Evolutionary conservation across 2,329 filamentous ascomycete species (phyloP).

Genomic region (Aspergillus sp.): DNA sequence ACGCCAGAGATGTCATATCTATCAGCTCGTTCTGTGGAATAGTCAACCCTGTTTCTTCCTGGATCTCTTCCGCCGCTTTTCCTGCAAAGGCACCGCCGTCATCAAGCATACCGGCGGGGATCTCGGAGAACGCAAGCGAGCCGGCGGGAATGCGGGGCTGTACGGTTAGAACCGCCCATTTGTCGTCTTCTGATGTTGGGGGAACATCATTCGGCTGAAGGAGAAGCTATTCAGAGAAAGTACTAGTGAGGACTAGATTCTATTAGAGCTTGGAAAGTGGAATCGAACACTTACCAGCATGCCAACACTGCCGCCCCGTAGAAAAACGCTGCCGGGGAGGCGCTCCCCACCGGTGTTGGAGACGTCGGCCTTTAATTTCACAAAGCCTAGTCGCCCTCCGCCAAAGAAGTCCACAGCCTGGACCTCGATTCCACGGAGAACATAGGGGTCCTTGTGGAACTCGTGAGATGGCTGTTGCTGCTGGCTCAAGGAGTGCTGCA

Average conservation of each 20-base stretch:
- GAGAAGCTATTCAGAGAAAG: slow-evolving; percentile 49
- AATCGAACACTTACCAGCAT: slow-evolving; percentile 52
- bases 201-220: slow-evolving; percentile 58
- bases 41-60: slow-evolving; percentile 60
- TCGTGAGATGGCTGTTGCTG: slow-evolving; percentile 54
- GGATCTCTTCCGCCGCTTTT: slow-evolving; percentile 60
- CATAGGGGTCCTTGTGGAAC: slow-evolving; percentile 57
- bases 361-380: slow-evolving; percentile 61
- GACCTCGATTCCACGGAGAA: slow-evolving; percentile 56
- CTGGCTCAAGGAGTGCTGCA: slow-evolving; percentile 53
- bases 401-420: slow-evolving; percentile 61
- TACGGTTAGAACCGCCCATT: slow-evolving; percentile 58
- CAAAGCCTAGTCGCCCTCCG: slow-evolving; percentile 55
- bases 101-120: slow-evolving; percentile 66
- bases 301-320: slow-evolving; percentile 62
- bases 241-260: neutral
- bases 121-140: slow-evolving; percentile 58
- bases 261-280: neutral
- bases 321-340: slow-evolving; percentile 61
- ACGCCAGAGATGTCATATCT: slow-evolving; percentile 58
- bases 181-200: slow-evolving; percentile 44
- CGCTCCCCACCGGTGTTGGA: slow-evolving; percentile 56
- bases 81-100: slow-evolving; percentile 58
- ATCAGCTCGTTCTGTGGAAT: slow-evolving; percentile 56
- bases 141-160: slow-evolving; percentile 63